These are phyloP conservation scores for Lagerstroemia speciosa DNA, from an alignment of 345 rosid species.

Conservation along the genomic window DNA sequence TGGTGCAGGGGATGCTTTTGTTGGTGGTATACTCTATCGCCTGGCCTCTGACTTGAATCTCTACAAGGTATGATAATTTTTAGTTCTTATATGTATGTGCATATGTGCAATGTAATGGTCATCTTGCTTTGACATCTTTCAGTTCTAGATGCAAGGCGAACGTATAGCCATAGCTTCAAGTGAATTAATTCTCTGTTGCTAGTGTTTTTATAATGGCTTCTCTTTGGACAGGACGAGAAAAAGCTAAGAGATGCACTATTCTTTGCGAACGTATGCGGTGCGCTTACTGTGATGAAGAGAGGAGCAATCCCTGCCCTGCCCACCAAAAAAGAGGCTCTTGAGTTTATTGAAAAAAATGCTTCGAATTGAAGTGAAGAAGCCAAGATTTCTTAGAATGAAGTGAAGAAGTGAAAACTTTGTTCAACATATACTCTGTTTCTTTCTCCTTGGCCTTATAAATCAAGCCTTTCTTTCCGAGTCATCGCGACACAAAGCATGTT, in stretches of 20 bases:
- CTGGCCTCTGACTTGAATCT: conserved; percentile 48
- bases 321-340: conserved; percentile 51
- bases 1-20: conserved; percentile 86
- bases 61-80: conserved; percentile 27
- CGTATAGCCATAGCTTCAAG: background rate
- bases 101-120: background rate
- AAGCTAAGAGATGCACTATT: conserved; percentile 60
- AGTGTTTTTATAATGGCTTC: background rate
- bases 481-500: background rate
- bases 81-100: background rate
- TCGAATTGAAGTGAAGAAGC: conserved; percentile 2
- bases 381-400: background rate
- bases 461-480: background rate
- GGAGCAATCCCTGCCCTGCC: conserved; percentile 97
- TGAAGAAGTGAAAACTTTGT: background rate
- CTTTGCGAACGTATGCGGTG: conserved; percentile 87
- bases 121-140: background rate
- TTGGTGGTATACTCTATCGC: conserved; percentile 51
- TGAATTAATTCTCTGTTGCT: background rate
- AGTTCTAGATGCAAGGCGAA: no score
- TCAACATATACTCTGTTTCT: no score
- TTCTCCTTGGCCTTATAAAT: background rate
- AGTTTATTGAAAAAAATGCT: conserved; percentile 24
- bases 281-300: conserved; percentile 72
- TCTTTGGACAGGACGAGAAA: conserved; percentile 54